Conservation (phyloP, 148 eudicot genomes). For the Diospyros lotus region DNA sequence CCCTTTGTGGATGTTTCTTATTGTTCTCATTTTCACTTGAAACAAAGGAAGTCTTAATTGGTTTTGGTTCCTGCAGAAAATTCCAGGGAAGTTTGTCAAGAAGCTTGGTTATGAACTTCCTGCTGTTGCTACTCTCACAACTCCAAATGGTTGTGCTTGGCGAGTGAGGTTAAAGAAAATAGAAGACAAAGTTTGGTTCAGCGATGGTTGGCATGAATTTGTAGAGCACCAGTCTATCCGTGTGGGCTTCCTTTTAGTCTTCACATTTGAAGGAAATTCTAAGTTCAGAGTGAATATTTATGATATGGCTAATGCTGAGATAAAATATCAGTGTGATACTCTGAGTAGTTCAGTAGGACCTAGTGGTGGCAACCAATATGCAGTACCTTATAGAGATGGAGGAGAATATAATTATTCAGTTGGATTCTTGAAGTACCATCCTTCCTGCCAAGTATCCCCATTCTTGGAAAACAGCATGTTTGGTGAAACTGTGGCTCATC, state of each 20-base stretch:
- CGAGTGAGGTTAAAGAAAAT: conserved; percentile 27
- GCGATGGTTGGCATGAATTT: conserved; percentile 43
- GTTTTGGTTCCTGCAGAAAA: conserved; percentile 9
- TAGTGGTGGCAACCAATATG: background rate
- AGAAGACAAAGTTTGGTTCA: conserved; percentile 29
- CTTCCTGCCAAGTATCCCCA: background rate
- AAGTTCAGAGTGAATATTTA: conserved; percentile 38
- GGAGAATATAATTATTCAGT: conserved; percentile 10
- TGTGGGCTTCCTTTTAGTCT: conserved; percentile 33
- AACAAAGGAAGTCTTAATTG: background rate
- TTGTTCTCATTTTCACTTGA: background rate
- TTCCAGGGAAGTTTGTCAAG: conserved; percentile 16
- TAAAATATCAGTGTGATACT: conserved; percentile 24
- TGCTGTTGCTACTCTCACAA: conserved; percentile 21
- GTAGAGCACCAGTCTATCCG: conserved; percentile 30
- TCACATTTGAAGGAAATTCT: conserved; percentile 36
- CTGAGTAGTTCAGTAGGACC: background rate
- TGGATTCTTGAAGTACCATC: background rate
- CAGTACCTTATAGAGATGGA: conserved; percentile 12
- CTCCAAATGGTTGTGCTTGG: conserved; percentile 38
- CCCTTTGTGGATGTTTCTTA: background rate
- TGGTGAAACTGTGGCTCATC: background rate
- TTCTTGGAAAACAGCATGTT: conserved; percentile 1
- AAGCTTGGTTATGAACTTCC: conserved; percentile 21
- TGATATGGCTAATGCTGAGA: conserved; percentile 33